phyloP scores from a whole-genome alignment of 1,284 basidiomycete species.

The Ceratobasidium theobromae region DNA sequence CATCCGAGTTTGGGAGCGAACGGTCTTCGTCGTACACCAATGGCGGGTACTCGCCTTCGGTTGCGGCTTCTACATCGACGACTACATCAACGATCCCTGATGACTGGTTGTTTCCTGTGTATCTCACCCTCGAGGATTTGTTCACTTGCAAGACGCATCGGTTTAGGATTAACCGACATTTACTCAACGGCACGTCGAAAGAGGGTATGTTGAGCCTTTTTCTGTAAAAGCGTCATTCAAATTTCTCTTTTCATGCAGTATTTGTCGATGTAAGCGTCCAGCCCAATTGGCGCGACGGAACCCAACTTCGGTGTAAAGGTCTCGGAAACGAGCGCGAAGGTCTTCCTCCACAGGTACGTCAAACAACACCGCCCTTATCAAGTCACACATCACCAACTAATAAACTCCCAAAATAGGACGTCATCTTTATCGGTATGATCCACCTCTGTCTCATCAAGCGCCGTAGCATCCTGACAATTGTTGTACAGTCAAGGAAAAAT shows the following conservation, averaged over 20 bases:
- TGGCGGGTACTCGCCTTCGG: slow-evolving; percentile 6
- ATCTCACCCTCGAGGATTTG: slow-evolving; percentile 12
- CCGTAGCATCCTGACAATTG: not conserved
- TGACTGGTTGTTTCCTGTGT: slow-evolving; percentile 25
- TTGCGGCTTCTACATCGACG: not conserved
- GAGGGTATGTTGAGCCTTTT: slow-evolving; percentile 27
- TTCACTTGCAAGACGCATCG: slow-evolving; percentile 24
- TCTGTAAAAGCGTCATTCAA: not conserved
- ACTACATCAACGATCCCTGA: slow-evolving; percentile 4
- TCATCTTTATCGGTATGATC: slow-evolving; percentile 35
- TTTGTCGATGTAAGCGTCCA: slow-evolving; percentile 32
- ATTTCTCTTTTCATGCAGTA: slow-evolving; percentile 7
- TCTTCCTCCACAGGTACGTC: slow-evolving; percentile 27
- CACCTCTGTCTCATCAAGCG: not conserved
- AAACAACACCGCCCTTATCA: not conserved
- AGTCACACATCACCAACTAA: slow-evolving; percentile 3
- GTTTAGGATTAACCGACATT: slow-evolving; percentile 33
- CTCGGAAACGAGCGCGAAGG: slow-evolving; percentile 34
- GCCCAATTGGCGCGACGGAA: slow-evolving; percentile 35
- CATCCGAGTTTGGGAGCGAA: slow-evolving; percentile 18
- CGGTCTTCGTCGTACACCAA: not conserved
- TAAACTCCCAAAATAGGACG: slow-evolving; percentile 11
- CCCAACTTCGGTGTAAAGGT: slow-evolving; percentile 33
- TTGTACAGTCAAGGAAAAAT: slow-evolving; percentile 30
- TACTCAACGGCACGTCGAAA: slow-evolving; percentile 29